Evolutionary conservation across 306 rosid genomes (phyloP).

Genomic region (Betula pendula): DNA sequence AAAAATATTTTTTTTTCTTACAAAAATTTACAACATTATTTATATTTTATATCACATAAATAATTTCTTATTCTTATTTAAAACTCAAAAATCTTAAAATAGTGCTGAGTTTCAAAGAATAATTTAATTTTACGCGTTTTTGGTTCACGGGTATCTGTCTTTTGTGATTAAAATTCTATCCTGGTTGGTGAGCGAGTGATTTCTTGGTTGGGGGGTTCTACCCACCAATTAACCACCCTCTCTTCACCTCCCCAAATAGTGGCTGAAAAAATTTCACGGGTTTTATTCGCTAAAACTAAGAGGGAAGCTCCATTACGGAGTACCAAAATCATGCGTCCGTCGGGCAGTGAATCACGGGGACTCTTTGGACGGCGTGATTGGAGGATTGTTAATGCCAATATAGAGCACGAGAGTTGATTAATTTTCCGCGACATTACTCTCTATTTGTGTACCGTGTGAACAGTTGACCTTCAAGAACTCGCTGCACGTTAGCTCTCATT

Average conservation of each 20-base stretch:
- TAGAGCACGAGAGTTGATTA: conserved; percentile 12
- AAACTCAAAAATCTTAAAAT: too few species aligned
- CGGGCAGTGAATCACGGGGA: conserved; percentile 25
- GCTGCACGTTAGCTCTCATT: too few species aligned
- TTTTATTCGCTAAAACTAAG: too few species aligned
- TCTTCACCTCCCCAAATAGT: not conserved
- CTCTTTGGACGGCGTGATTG: not conserved
- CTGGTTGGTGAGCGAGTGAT: conserved; percentile 12
- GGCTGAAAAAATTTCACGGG: conserved; percentile 31
- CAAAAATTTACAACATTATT: too few species aligned
- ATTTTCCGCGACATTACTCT: too few species aligned
- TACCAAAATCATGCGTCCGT: not conserved
- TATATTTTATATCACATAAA: too few species aligned
- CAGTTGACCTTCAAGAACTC: too few species aligned
- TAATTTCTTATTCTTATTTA: too few species aligned
- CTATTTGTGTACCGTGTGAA: too few species aligned
- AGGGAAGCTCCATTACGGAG: too few species aligned
- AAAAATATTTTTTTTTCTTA: too few species aligned
- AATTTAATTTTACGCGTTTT: conserved; percentile 22
- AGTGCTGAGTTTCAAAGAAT: not conserved
- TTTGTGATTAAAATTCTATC: conserved; percentile 16
- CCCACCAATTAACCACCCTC: conserved; percentile 31
- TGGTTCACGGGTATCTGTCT: conserved; percentile 47
- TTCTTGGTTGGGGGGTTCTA: conserved; percentile 6
- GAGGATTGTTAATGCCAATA: not conserved